Evolutionary conservation across 2,329 filamentous ascomycete species (phyloP), one percentile per base, ranked within the genome.

Genomic region (Colletotrichum orbiculare): DNA sequence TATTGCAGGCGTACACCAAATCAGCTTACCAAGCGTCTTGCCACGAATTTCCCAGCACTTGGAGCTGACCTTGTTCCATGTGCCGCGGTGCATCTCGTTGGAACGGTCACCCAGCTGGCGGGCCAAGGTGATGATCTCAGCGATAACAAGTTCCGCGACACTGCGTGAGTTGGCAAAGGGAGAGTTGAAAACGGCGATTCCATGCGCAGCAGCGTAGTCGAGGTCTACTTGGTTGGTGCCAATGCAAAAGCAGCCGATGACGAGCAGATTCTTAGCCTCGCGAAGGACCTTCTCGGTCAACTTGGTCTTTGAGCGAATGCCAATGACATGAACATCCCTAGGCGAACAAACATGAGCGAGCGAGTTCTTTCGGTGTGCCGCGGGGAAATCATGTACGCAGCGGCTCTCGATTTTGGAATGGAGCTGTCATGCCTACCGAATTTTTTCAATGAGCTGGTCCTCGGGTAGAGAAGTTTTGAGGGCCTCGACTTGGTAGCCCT

Each of bases 31-130:
- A 57, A 99, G 85, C 47, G 95, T 98, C 85, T 99, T 99, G 77
- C 96, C 96, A 73, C 96, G 90, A 73, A 98, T 94, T 78, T 99
- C 96, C 96, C 96, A 98, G 86, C 96, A 99, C 75, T 92, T 94
- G 73, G 87, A 86, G 82, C 94, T 97, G 74, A 98, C 94, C 83
- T 99, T 99, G 80, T 98, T 98, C 96, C 96, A 99, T 47, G 89
- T 93, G 62, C 96, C 96, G 62, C 87, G 87, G 83, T 99, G 96
- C 87, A 99, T 89, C 82, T 99, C 96, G 73, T 88, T 93, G 68
- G 93, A 97, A 71, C 96, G 92, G 79, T 99, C 96, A 68, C 93
- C 91, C 39, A 99, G 85, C 80, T 99, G 96, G 65, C 96, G 91
- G 25, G 96, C 96, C 58, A 99, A 89, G 43, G 86, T 83, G 73